These are phyloP conservation scores for Thuja plicata DNA, from an alignment of 83 land plant species.

Conservation along the genomic window DNA sequence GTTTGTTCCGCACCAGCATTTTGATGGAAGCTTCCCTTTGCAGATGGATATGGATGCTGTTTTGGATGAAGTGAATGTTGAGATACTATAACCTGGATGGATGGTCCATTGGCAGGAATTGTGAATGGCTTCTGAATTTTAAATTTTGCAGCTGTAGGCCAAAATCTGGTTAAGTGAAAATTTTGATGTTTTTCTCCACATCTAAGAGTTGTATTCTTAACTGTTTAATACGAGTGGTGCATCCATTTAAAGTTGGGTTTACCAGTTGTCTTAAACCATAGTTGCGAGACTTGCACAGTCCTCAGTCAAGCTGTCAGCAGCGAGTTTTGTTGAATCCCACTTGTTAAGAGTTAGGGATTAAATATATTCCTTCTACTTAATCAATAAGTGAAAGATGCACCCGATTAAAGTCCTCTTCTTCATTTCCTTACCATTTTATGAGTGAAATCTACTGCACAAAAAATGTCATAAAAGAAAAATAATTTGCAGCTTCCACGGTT, in stretches of 20 bases:
- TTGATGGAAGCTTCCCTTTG: neutral
- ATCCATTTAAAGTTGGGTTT: neutral
- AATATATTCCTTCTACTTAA: too few relatives aligned
- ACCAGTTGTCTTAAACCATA: neutral
- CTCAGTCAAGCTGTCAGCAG: too few relatives aligned
- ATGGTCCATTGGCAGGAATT: neutral
- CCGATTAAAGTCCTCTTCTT: too few relatives aligned
- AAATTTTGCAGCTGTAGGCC: neutral
- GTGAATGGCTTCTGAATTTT: neutral
- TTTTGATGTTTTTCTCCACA: neutral
- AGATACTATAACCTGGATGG: neutral
- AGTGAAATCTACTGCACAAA: too few relatives aligned
- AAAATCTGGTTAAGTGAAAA: neutral
- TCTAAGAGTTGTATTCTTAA: neutral
- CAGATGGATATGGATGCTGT: neutral
- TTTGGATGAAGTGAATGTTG: neutral
- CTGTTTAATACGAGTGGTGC: neutral
- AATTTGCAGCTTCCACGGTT: too few relatives aligned
- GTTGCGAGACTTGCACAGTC: too few relatives aligned
- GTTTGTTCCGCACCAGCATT: slow-evolving; percentile 25
- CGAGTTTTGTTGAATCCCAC: too few relatives aligned
- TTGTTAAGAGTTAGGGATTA: too few relatives aligned
- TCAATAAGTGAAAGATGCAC: too few relatives aligned
- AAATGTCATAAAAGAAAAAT: too few relatives aligned
- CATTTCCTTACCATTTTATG: too few relatives aligned